Conservation (phyloP, 73 alveolate genomes). For the Paramecium pentaurelia region DNA sequence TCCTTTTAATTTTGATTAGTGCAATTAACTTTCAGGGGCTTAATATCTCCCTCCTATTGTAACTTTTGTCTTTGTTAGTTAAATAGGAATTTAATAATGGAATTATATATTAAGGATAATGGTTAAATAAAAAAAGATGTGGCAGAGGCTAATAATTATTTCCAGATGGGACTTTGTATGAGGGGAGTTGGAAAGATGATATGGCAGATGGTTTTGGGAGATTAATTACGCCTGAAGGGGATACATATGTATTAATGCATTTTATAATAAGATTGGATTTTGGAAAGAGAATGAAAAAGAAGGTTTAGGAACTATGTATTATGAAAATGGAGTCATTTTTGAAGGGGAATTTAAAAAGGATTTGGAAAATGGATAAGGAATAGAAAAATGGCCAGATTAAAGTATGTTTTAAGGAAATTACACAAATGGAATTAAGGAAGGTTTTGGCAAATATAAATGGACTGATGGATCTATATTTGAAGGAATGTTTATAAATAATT, state of each 20-base stretch:
- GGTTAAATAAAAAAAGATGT: not conserved
- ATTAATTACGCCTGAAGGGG: not conserved
- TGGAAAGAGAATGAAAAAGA: not conserved
- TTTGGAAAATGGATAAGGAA: conserved; percentile 63
- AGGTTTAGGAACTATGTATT: not conserved
- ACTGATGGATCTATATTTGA: conserved; percentile 48
- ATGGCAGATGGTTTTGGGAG: conserved; percentile 38
- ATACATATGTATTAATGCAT: not conserved
- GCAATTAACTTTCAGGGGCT: not conserved
- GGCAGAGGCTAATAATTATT: conserved; percentile 30
- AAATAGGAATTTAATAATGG: not conserved
- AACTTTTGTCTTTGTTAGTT: not conserved
- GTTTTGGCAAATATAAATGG: conserved; percentile 48
- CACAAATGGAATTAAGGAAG: conserved; percentile 20
- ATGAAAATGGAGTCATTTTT: not conserved
- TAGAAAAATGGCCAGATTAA: conserved; percentile 76
- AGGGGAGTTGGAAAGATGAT: conserved; percentile 40
- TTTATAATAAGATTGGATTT: not conserved
- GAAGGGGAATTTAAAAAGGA: conserved; percentile 63
- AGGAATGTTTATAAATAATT: conserved; percentile 34
- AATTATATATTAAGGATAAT: not conserved
- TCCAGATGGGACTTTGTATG: conserved; percentile 57
- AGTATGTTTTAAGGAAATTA: conserved; percentile 53
- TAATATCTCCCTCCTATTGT: not conserved
- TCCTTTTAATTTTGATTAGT: not conserved